Evolutionary conservation across 805 yeast genomes (phyloP), one percentile per base, ranked within the genome.

Genomic region (Candida piceae): DNA sequence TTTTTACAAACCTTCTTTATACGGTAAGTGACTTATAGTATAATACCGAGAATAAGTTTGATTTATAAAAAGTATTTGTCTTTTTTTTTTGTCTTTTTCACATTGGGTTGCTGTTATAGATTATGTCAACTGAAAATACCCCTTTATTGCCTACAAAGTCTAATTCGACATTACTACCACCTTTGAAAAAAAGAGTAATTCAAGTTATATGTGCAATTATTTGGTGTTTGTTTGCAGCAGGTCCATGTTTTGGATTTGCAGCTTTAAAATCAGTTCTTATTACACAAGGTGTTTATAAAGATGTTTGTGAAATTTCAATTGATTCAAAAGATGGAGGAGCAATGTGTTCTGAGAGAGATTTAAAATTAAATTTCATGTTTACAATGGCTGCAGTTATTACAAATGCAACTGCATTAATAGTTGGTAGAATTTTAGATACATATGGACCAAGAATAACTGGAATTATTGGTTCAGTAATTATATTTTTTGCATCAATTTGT

Each of bases 241-340:
- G 97, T 5, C 87, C 94, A 1, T 80, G 89, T 11, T 89, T 89
- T 68, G 97, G 97, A 4, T 89, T 89, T 65, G 96, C 97, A 17
- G 97, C 97, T 3, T 65, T 89, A 37, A 90, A 90, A 55, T 94
- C 95, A 5, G 76, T 89, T 9, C 63, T 90, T 30, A 72, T 87
- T 15, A 57, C 68, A 8, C 89, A 90, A 54, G 88, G 90, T 4
- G 81, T 89, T 4, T 90, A 89, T 52, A 59, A 69, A 17, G 74
- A 78, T 2, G 53, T 66, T 7, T 89, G 97, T 55, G 55, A 65
- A 3, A 53, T 58, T 2, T 16, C 38, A 6, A 25, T 38, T 7
- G 24, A 16, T 10, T 8, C 29, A n/a, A n/a, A 9, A 11, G 22
- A 20, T 20, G 30, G 17, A 4, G 47, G 49, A 40, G 46, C 40